Evolutionary conservation across 1,284 basidiomycete species (phyloP).

Genomic region (Peniophora sp.): DNA sequence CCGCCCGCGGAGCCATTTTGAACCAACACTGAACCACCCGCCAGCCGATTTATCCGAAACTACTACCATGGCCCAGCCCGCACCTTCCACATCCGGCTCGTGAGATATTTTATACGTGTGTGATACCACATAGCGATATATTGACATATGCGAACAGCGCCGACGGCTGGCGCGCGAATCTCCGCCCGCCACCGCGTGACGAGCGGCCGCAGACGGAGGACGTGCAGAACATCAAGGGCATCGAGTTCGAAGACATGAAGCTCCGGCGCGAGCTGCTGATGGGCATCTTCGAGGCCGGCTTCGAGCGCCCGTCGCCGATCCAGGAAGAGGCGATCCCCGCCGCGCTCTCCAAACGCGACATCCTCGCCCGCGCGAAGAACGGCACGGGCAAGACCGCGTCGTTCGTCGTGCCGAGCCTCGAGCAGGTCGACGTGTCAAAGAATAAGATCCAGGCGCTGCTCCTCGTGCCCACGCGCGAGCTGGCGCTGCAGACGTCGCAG

Average conservation of each 20-base stretch:
- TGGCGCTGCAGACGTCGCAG: conserved; percentile 93
- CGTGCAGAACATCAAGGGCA: conserved; percentile 85
- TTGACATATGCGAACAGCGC: conserved; percentile 13
- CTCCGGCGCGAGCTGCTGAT: conserved; percentile 62
- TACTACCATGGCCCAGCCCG: conserved; percentile 22
- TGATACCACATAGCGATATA: conserved; percentile 4
- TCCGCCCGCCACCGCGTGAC: conserved; percentile 87
- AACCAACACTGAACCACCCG: background rate
- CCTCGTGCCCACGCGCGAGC: conserved; percentile 91
- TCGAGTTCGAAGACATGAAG: conserved; percentile 80
- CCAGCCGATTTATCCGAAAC: background rate
- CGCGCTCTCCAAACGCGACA: conserved; percentile 81
- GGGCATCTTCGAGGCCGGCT: conserved; percentile 94
- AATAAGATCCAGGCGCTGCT: conserved; percentile 93
- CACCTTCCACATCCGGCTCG: conserved; percentile 26
- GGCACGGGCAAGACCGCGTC: conserved; percentile 96
- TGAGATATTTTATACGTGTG: conserved; percentile 14
- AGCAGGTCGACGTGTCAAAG: conserved; percentile 83
- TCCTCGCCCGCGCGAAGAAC: conserved; percentile 89
- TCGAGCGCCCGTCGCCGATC: conserved; percentile 94
- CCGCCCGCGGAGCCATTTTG: background rate
- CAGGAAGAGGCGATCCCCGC: conserved; percentile 96
- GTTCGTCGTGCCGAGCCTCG: conserved; percentile 95
- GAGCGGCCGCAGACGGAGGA: conserved; percentile 90
- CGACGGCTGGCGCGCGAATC: conserved; percentile 62